Evolutionary conservation across 768 basidiomycete genomes (phyloP).

Genomic region (Lactifluus pinguis): DNA sequence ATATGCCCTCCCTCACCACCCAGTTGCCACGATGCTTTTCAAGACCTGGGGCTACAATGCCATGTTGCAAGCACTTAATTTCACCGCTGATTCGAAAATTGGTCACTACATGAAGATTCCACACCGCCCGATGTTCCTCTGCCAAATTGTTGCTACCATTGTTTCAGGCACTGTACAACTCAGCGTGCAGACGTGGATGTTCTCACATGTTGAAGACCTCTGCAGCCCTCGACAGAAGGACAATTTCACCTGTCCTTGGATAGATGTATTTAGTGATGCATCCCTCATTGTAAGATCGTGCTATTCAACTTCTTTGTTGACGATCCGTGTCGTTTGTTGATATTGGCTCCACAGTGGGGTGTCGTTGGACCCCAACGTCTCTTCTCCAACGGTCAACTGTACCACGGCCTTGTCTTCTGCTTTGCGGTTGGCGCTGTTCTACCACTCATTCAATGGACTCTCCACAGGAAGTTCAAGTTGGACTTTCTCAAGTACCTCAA

Average conservation of each 20-base stretch:
- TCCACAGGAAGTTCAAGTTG: slow-evolving; percentile 23
- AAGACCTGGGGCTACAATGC: slow-evolving; percentile 76
- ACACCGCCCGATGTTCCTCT: slow-evolving; percentile 63
- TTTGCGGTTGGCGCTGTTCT: slow-evolving; percentile 51
- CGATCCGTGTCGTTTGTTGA: background rate
- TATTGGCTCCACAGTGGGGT: slow-evolving; percentile 32
- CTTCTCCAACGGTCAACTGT: background rate
- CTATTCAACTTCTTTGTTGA: background rate
- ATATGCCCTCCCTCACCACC: slow-evolving; percentile 67
- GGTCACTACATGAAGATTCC: slow-evolving; percentile 67
- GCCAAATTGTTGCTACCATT: slow-evolving; percentile 57
- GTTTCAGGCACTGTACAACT: slow-evolving; percentile 68
- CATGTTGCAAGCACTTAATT: slow-evolving; percentile 57
- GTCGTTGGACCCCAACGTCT: slow-evolving; percentile 62
- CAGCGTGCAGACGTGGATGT: slow-evolving; percentile 71
- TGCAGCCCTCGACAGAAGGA: slow-evolving; percentile 45
- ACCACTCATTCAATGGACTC: slow-evolving; percentile 46
- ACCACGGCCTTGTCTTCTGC: slow-evolving; percentile 56
- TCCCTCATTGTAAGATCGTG: slow-evolving; percentile 51
- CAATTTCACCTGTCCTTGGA: slow-evolving; percentile 62
- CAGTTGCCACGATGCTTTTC: slow-evolving; percentile 80
- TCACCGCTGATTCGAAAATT: slow-evolving; percentile 72
- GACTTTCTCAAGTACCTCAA: slow-evolving; percentile 49
- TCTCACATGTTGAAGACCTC: slow-evolving; percentile 56
- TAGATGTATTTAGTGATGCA: slow-evolving; percentile 71